Conservation (phyloP, 805 yeast species). For the Candida golubevii region DNA sequence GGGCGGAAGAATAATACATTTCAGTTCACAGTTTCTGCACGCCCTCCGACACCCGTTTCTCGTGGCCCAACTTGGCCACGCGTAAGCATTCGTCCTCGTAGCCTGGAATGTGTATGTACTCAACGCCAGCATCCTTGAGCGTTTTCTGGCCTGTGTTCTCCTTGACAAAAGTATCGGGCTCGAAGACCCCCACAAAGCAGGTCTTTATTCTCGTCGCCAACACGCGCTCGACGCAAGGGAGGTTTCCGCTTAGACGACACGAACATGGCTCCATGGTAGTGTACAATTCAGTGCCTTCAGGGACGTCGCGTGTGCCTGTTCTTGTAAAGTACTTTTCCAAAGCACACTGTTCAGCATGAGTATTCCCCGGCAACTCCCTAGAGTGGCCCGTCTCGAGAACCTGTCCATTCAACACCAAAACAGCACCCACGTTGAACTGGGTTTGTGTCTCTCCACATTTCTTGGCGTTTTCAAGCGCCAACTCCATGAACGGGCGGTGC, state of each 20-base stretch:
- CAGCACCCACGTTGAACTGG: constrained; percentile 94
- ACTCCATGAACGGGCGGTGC: constrained; percentile 59
- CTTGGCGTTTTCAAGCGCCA: constrained; percentile 73
- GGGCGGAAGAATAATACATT: neutral
- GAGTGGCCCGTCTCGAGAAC: constrained; percentile 83
- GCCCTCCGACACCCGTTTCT: constrained; percentile 14
- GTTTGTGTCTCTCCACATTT: constrained; percentile 79
- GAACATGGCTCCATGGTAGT: constrained; percentile 99
- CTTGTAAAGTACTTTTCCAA: constrained; percentile 60
- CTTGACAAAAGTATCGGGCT: constrained; percentile 85
- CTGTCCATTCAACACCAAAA: constrained; percentile 56
- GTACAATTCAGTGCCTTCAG: constrained; percentile 74
- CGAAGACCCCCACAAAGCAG: constrained; percentile 87
- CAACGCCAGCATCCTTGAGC: constrained; percentile 55
- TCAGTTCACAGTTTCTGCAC: neutral
- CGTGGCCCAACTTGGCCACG: constrained; percentile 75
- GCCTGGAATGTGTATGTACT: constrained; percentile 79
- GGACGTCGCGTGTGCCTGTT: constrained; percentile 42
- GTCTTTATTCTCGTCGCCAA: constrained; percentile 54
- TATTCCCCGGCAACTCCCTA: constrained; percentile 87
- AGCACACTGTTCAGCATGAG: constrained; percentile 97
- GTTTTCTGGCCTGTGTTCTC: constrained; percentile 60
- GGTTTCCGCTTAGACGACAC: constrained; percentile 79
- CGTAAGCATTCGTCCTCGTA: constrained; percentile 64
- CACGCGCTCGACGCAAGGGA: constrained; percentile 83